phyloP scores from a whole-genome alignment of 129 eudicot species.

The Solidago caesia region DNA sequence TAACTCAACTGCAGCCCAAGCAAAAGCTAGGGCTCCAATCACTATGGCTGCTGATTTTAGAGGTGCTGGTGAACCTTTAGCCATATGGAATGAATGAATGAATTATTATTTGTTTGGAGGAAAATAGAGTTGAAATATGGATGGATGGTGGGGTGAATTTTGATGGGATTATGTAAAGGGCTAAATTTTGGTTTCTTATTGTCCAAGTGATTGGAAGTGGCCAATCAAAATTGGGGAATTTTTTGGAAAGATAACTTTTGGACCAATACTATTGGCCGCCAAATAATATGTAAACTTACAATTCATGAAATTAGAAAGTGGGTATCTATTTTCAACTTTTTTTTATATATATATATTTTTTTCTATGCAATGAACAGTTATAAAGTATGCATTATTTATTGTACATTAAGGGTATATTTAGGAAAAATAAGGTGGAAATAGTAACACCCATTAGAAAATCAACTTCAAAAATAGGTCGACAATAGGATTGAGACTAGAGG shows the following conservation, averaged over 20 bases:
- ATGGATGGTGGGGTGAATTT: conserved; percentile 12
- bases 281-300: neutral
- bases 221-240: conserved; percentile 19
- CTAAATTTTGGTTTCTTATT: conserved; percentile 22
- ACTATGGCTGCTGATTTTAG: conserved; percentile 41
- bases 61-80: conserved; percentile 23
- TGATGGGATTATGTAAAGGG: conserved; percentile 14
- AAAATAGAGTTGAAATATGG: neutral
- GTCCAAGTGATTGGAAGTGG: conserved; percentile 7
- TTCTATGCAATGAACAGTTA: no score
- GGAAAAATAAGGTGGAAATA: no score
- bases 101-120: neutral
- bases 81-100: conserved; percentile 4
- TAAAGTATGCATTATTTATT: no score
- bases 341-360: no score
- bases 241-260: conserved; percentile 26
- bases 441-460: no score
- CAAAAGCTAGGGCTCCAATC: conserved; percentile 75
- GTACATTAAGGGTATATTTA: no score
- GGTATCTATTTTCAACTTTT: no score
- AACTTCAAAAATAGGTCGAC: no score
- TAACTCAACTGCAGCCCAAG: conserved; percentile 82
- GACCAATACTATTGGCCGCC: neutral
- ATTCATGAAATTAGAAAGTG: no score
- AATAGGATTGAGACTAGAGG: no score